Evolutionary conservation across 2,329 filamentous ascomycete species (phyloP), one percentile per base, ranked within the genome.

Genomic region (Penicillium sp.): DNA sequence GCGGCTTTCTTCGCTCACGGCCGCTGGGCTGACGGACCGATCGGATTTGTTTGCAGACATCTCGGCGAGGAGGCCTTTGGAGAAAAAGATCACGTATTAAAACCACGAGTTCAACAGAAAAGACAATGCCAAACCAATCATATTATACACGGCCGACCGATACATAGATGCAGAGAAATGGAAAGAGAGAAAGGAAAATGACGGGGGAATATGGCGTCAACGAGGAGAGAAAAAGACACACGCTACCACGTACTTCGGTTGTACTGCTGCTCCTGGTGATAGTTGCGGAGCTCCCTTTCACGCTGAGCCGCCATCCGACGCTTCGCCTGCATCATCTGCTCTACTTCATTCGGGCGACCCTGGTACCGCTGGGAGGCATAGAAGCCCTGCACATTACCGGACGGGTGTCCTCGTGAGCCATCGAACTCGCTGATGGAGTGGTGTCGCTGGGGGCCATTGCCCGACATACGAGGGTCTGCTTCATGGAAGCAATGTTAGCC

Each of bases 181-280:
- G 32, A 38, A 40, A 43, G 38, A 43, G 21, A 33, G 19, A 32
- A 15, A 33, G 13, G 33, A 39, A 40, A 42, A 45, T 46, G 47
- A 52, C 45, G 33, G 51, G 49, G 47, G 50, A 54, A 62, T 65
- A 63, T 59, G 65, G 59, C 60, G 52, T 55, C 51, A 57, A 49
- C 48, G 47, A 55, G 58, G 60, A 46, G 49, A 52, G 51, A 56
- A 14, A 15, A 20, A 38, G 25, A 18, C 59, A 58, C 56, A 62
- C 53, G 59, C 64, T 68, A 69, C 71, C 65, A 70, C 69, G 59
- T 74, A 97, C 93, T 96, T 87, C 91, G 84, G 78, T 97, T 94
- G 75, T 94, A 97, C 82, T 98, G 93, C 81, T 98, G 93, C 81
- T 98, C 93, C 75, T 96, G 94, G 75, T 98, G 93, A 75, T 97